Base-by-base conservation (phyloP, 1,284 basidiomycete genomes). In the Tremellales sp. region DNA sequence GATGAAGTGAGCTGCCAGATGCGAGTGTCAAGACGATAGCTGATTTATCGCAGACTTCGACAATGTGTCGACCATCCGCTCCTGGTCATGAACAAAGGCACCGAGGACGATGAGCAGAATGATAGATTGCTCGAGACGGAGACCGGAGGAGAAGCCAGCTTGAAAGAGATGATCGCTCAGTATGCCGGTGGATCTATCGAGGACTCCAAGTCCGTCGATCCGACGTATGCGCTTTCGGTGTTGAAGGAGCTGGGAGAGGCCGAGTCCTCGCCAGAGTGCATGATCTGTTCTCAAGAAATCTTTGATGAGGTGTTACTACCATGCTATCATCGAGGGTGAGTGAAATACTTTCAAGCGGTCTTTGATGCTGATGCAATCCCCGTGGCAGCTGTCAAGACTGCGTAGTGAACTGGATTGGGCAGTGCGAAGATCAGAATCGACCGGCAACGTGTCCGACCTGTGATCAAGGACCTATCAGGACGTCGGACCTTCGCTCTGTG, bases 51-150 rank as follows among this genome's bases (percentile, higher is more conserved):
- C 56, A 89, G 87, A 54, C 70, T 93, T 40, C 85, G 89, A 29
- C 86, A 88, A 43, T 89, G 88, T 10, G 88, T 91, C 1, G 77
- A 92, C 25, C 89, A 92, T 63, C 87, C 89, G 0, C 79, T 80
- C 54, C 79, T 93, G 5, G 87, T 91, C 9, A 71, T 73, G 43
- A 64, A 64, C 50, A 72, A 73, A 46, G 61, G 82, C 1, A 76
- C 78, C 1, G 58, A 55, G 18, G 68, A 71, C 7, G 74, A 79
- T 18, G 77, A 80, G 33, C 70, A 76, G 29, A 70, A 70, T 4
- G 68, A 76, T 10, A 71, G 58, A 33, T 48, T 70, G 13, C 54
- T 77, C 7, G 68, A 77, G 5, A 58, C 68, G 18, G 72, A 61
- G 5, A 76, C 76, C 42, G 78, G 76, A 5, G 64, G 64, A 21